Evolutionary conservation across 2,329 filamentous ascomycete genomes (phyloP).

Genomic region (Graphilbum ipis-grandicollis): DNA sequence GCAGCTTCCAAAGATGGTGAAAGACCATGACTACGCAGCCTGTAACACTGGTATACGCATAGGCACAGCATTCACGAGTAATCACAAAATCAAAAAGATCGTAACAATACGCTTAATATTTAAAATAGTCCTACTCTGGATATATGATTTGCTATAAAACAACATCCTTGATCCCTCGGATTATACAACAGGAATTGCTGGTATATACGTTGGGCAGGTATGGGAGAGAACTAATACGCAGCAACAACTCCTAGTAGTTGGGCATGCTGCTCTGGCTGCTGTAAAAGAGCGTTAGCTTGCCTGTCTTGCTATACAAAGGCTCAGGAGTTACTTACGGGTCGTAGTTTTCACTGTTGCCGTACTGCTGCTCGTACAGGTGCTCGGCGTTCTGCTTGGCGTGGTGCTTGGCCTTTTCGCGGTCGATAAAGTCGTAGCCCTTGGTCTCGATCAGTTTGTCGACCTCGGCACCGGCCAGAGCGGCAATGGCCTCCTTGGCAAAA

Average conservation of each 20-base stretch:
- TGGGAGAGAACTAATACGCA: too few species aligned
- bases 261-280: background rate
- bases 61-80: too few species aligned
- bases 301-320: background rate
- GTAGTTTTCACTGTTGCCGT: slow-evolving; percentile 32
- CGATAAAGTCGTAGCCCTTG: slow-evolving; percentile 44
- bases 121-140: too few species aligned
- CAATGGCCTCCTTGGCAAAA: slow-evolving; percentile 64
- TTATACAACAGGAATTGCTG: too few species aligned
- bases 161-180: too few species aligned
- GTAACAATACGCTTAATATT: too few species aligned
- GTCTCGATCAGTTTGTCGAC: slow-evolving; percentile 61
- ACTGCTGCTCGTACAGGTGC: slow-evolving; percentile 45
- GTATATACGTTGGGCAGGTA: too few species aligned
- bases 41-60: too few species aligned
- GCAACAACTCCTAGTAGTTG: slow-evolving; percentile 5
- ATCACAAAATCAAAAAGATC: too few species aligned
- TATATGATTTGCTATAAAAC: too few species aligned
- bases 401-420: slow-evolving; percentile 39
- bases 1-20: too few species aligned
- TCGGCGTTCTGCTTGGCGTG: slow-evolving; percentile 41
- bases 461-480: slow-evolving; percentile 55
- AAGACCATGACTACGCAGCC: too few species aligned
- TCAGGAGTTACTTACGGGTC: slow-evolving; percentile 30
- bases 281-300: background rate